phyloP scores from a whole-genome alignment of 805 yeast genomes.

The Yamadazyma akitaensis region DNA sequence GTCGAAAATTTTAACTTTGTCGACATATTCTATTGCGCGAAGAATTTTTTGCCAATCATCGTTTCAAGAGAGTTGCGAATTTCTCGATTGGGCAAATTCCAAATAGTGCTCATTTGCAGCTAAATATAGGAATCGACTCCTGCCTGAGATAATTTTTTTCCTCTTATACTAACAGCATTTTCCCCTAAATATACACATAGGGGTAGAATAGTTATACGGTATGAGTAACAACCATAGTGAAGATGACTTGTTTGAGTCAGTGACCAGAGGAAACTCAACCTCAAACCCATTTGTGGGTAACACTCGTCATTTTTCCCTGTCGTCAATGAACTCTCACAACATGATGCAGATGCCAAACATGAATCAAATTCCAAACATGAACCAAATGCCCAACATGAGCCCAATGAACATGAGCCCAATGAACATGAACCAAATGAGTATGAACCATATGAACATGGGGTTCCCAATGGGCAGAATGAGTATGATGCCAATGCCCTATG shows the following conservation, averaged over 20 bases:
- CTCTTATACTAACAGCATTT: no score
- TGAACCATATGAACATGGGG: slow-evolving; percentile 5
- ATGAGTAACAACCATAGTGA: slow-evolving; percentile 8
- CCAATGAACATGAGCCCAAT: no score
- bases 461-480: neutral
- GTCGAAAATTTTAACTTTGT: neutral
- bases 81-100: slow-evolving; percentile 8
- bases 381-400: slow-evolving; percentile 2
- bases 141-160: neutral
- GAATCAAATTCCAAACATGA: slow-evolving; percentile 4
- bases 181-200: neutral
- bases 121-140: slow-evolving; percentile 4
- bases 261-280: slow-evolving; percentile 5
- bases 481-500: slow-evolving; percentile 1
- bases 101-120: slow-evolving; percentile 9
- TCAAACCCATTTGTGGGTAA: neutral
- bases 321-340: neutral
- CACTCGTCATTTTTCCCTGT: neutral
- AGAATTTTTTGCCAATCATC: neutral
- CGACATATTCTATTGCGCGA: neutral
- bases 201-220: neutral
- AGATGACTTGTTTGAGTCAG: slow-evolving; percentile 13
- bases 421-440: slow-evolving; percentile 4
- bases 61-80: slow-evolving; percentile 2
- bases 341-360: slow-evolving; percentile 8